Conservation (phyloP, 1,284 basidiomycete genomes). For the Cryptococcus sp. region DNA sequence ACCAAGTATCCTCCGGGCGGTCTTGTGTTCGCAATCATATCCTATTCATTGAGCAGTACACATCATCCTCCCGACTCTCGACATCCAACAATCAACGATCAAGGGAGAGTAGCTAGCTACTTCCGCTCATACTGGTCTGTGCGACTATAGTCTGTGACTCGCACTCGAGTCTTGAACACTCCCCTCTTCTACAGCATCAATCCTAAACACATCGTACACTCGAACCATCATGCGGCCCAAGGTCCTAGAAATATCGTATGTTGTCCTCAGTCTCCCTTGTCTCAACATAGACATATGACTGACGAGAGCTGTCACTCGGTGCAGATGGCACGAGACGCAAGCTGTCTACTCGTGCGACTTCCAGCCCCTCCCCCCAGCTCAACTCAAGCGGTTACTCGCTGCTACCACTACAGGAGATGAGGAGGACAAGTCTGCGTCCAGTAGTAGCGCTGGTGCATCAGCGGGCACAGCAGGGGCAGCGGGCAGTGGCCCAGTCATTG, state of each 20-base stretch:
- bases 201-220: neutral
- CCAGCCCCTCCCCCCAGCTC: slow-evolving; percentile 63
- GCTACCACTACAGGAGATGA: slow-evolving; percentile 32
- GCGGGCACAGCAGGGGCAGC: neutral
- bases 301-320: neutral
- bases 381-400: slow-evolving; percentile 54
- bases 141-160: no score
- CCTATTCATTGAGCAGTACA: no score
- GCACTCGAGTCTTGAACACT: neutral
- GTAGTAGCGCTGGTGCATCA: slow-evolving; percentile 11
- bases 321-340: slow-evolving; percentile 81
- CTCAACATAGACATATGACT: neutral
- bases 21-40: no score
- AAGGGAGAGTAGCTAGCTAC: no score
- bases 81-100: no score
- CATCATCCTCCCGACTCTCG: no score
- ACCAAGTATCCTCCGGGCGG: no score
- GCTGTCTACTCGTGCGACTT: slow-evolving; percentile 95
- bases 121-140: no score
- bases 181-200: neutral
- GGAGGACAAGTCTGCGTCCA: slow-evolving; percentile 21
- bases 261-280: slow-evolving; percentile 10
- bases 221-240: slow-evolving; percentile 48
- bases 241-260: slow-evolving; percentile 53
- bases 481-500: slow-evolving; percentile 17